Evolutionary conservation across 1,284 basidiomycete genomes (phyloP).

Genomic region (Cystobasidium pallidum): DNA sequence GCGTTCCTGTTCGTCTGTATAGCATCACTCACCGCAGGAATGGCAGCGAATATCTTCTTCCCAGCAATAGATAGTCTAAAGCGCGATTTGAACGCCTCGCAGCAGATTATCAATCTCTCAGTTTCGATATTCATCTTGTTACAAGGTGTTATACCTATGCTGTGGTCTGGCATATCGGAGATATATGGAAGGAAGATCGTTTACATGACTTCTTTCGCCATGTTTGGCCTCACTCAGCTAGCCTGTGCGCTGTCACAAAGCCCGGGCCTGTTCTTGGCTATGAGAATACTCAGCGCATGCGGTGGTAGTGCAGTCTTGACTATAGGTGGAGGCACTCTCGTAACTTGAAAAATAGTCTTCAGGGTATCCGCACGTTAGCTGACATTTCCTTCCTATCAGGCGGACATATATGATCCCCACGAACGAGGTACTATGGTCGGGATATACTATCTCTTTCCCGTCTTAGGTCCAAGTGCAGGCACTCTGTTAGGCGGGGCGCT

Average conservation of each 20-base stretch:
- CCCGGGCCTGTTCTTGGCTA: conserved; percentile 71
- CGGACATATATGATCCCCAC: conserved; percentile 75
- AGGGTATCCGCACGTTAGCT: conserved; percentile 32
- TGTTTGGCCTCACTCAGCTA: conserved; percentile 48
- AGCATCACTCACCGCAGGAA: conserved; percentile 32
- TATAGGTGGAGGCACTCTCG: conserved; percentile 78
- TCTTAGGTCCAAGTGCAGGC: conserved; percentile 57
- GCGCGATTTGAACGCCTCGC: conserved; percentile 51
- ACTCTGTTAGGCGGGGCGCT: conserved; percentile 66
- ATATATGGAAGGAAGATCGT: conserved; percentile 56
- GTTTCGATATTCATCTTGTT: conserved; percentile 76
- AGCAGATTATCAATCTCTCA: conserved; percentile 70
- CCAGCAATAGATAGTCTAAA: conserved; percentile 52
- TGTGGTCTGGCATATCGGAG: conserved; percentile 75
- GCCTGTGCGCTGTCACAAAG: conserved; percentile 53
- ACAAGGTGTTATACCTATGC: conserved; percentile 68
- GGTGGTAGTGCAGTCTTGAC: conserved; percentile 69
- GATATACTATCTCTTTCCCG: conserved; percentile 65
- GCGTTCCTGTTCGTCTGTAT: conserved; percentile 63
- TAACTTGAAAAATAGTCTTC: no score
- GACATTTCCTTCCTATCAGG: conserved; percentile 25
- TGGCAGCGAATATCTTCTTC: conserved; percentile 63
- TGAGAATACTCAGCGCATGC: conserved; percentile 68
- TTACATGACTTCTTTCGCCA: conserved; percentile 68
- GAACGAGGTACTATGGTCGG: conserved; percentile 81